phyloP scores from a whole-genome alignment of 1,284 basidiomycete genomes.

The Peniophora sp. region DNA sequence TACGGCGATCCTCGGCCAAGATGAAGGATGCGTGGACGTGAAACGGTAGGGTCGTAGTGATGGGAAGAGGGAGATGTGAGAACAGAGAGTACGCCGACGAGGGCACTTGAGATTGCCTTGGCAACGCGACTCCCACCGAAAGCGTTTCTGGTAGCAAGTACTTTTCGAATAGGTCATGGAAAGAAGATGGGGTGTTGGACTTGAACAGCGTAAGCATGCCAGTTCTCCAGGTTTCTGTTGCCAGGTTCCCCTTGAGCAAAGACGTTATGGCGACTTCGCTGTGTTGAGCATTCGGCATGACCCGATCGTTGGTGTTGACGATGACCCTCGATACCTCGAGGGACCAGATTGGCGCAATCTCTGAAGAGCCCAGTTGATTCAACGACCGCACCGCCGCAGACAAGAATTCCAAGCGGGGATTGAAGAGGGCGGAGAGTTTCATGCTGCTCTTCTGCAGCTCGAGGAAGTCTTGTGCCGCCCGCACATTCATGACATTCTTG shows the following conservation, averaged over 20 bases:
- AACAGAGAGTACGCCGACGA: constrained; percentile 12
- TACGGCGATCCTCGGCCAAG: constrained; percentile 23
- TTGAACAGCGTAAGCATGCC: neutral
- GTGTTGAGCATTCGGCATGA: neutral
- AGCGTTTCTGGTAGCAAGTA: neutral
- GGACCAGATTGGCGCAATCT: neutral
- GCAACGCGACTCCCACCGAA: constrained; percentile 8
- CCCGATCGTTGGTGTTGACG: neutral
- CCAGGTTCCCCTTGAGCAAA: neutral
- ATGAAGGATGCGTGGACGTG: constrained; percentile 25
- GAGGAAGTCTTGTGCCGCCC: constrained; percentile 8
- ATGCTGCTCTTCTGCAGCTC: constrained; percentile 1
- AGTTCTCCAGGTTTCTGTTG: neutral
- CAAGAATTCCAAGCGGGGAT: neutral
- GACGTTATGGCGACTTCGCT: neutral
- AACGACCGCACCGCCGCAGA: neutral
- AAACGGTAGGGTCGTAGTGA: constrained; percentile 18
- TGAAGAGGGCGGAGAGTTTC: neutral
- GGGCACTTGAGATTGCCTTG: constrained; percentile 1
- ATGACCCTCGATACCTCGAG: neutral
- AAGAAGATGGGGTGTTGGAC: neutral
- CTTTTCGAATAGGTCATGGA: neutral
- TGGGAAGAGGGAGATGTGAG: constrained; percentile 22
- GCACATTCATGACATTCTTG: neutral
- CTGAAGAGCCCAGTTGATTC: neutral